These are phyloP conservation scores for Melianthus villosus DNA, from an alignment of 441 rosid genomes.

Conservation along the genomic window DNA sequence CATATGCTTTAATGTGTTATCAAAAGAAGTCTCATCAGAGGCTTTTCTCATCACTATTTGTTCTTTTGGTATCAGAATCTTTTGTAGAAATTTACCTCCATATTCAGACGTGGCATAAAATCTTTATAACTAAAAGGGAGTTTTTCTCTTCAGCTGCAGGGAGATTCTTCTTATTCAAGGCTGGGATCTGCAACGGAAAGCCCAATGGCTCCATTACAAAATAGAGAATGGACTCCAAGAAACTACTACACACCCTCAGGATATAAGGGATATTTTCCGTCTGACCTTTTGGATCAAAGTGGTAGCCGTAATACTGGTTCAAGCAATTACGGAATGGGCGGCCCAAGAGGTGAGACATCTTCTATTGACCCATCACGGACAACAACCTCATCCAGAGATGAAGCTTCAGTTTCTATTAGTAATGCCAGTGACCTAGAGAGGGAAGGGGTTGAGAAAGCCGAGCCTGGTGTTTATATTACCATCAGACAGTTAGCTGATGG, in stretches of 20 bases:
- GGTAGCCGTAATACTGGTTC: slow-evolving; percentile 32
- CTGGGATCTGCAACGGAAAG: slow-evolving; percentile 65
- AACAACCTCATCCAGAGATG: slow-evolving; percentile 81
- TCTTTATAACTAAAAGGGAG: too few relatives aligned
- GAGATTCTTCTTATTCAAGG: slow-evolving; percentile 73
- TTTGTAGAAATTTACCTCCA: too few relatives aligned
- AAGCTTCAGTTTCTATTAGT: slow-evolving; percentile 65
- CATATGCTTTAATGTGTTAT: too few relatives aligned
- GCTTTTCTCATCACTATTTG: too few relatives aligned
- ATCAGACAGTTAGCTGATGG: slow-evolving; percentile 81
- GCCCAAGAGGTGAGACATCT: slow-evolving; percentile 25
- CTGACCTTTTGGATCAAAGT: slow-evolving; percentile 22
- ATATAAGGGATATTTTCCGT: too few relatives aligned
- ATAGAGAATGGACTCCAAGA: slow-evolving; percentile 65
- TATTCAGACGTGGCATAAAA: too few relatives aligned
- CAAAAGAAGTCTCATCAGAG: too few relatives aligned
- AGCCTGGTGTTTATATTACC: slow-evolving; percentile 91
- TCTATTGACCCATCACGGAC: slow-evolving; percentile 51
- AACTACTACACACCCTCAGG: slow-evolving; percentile 43
- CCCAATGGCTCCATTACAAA: slow-evolving; percentile 30
- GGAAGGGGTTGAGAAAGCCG: slow-evolving; percentile 89
- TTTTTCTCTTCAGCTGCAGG: slow-evolving; percentile 20
- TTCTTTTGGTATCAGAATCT: too few relatives aligned
- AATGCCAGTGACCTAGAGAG: slow-evolving; percentile 83
- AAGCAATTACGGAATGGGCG: slow-evolving; percentile 37